These are phyloP conservation scores for Isoetes taiwanensis DNA, from an alignment of 75 land plant genomes.

Conservation along the genomic window DNA sequence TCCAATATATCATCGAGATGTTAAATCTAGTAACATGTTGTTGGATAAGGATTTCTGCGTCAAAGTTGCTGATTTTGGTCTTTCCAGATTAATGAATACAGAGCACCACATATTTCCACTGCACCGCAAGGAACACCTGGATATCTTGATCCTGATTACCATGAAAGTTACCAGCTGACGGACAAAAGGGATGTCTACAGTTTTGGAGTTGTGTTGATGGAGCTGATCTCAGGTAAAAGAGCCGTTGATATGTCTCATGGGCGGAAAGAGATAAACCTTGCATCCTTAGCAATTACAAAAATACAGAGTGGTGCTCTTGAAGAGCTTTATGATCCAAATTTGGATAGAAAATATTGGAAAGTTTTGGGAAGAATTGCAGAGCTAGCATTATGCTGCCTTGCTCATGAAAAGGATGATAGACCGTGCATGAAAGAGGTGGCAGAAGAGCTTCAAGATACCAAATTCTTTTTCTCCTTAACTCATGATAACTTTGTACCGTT, in stretches of 20 bases:
- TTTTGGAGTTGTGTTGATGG: slow-evolving; percentile 25
- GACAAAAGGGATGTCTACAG: slow-evolving; percentile 27
- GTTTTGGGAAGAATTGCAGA: too few species aligned
- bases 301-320: neutral
- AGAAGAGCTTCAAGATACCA: too few species aligned
- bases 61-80: slow-evolving; percentile 24
- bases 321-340: slow-evolving; percentile 3
- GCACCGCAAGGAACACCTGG: slow-evolving; percentile 25
- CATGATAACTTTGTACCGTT: too few species aligned
- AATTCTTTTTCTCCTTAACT: too few species aligned
- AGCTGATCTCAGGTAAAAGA: slow-evolving; percentile 15
- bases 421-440: too few species aligned
- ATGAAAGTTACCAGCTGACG: slow-evolving; percentile 15
- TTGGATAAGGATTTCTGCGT: slow-evolving; percentile 3
- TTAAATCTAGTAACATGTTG: too few species aligned
- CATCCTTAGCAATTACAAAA: neutral
- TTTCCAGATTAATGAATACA: neutral
- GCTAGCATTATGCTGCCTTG: too few species aligned
- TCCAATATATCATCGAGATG: too few species aligned
- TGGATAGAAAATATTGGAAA: too few species aligned
- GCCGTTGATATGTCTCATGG: slow-evolving; percentile 9
- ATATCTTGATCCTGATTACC: slow-evolving; percentile 20
- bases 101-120: slow-evolving; percentile 18
- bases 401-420: too few species aligned
- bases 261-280: slow-evolving; percentile 1